Evolutionary conservation across 2,329 filamentous ascomycete genomes (phyloP), one percentile per base, ranked within the genome.

Genomic region (Dothiorella sarmentorum): DNA sequence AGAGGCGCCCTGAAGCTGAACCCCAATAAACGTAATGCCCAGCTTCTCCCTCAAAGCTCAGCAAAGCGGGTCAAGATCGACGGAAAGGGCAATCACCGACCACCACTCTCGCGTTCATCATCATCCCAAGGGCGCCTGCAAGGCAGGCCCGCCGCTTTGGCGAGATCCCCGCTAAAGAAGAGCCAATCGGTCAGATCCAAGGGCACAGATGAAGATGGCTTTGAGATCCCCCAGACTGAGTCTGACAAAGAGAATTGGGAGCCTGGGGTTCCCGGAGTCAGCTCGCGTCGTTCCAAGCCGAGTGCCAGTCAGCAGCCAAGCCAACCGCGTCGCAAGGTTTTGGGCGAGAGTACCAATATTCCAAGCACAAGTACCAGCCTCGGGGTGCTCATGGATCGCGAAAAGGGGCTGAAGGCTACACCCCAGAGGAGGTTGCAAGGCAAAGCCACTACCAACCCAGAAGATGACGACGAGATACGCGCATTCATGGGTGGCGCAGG

Each of bases 211-310:
- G 76, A 78, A 64, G 73, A 74, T 35, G 76, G 80, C 65, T 62
- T 80, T 22, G 75, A 78, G 72, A 78, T 72, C 65, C 78, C 66
- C 69, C 83, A 83, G 75, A 71, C 85, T 49, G 92, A 96, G 67
- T 96, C 91, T 1, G 93, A 97, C 71, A 97, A 97, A 75, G 93
- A 97, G 76, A 97, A 97, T 69, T 95, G 91, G 84, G 74, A 81
- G 38, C 82, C 82, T n/a, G 65, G 71, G 15, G 63, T 69, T 52
- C 56, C 56, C 57, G 11, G 62, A 47, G 37, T 33, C 26, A 55
- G 31, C 27, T 18, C 20, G n/a, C 58, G 49, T 38, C 58, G 49
- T 13, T 27, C 38, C 38, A 52, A 29, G 22, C 31, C 57, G 18
- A 31, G 29, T 18, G 35, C 42, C 31, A 27, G 31, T 29, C 33